Percentiles rank a stretch among this genome's conserved stretches.
Conservation (phyloP, 768 basidiomycete genomes). For the Obba rivulosa region DNA sequence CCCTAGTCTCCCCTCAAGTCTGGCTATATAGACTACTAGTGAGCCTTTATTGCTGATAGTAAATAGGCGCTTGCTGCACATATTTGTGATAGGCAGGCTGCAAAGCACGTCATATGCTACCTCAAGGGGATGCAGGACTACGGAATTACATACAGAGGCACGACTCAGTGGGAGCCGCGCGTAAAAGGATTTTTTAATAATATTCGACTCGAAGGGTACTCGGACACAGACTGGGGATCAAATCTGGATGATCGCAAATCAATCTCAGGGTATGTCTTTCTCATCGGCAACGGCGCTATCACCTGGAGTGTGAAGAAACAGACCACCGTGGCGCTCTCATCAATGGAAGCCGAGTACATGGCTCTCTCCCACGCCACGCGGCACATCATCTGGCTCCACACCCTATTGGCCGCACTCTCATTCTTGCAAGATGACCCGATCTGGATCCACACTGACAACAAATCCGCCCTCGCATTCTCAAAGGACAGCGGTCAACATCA, state of each 20-base stretch:
- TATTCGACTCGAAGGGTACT: slow-evolving; percentile 12
- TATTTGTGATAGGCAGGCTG: too few species aligned
- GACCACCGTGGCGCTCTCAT: slow-evolving; percentile 23
- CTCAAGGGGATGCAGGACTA: slow-evolving; percentile 25
- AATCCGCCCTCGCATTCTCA: slow-evolving; percentile 9
- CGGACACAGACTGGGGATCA: slow-evolving; percentile 28
- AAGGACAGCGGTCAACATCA: slow-evolving; percentile 5
- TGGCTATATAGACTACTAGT: too few species aligned
- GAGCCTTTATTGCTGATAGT: too few species aligned
- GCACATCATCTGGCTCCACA: slow-evolving; percentile 24
- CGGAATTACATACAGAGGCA: slow-evolving; percentile 13
- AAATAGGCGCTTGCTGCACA: too few species aligned
- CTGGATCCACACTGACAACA: slow-evolving; percentile 7
- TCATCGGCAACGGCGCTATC: slow-evolving; percentile 18
- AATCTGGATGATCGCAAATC: slow-evolving; percentile 14
- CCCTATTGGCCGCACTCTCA: slow-evolving; percentile 17
- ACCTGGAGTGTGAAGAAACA: slow-evolving; percentile 27
- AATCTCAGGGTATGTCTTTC: slow-evolving; percentile 25
- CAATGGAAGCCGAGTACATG: slow-evolving; percentile 33
- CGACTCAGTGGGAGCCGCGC: not conserved
- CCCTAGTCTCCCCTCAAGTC: too few species aligned
- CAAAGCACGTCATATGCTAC: slow-evolving; percentile 29
- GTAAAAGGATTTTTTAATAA: not conserved
- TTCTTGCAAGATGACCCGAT: slow-evolving; percentile 2
- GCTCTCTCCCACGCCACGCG: slow-evolving; percentile 20